Evolutionary conservation across 2,329 filamentous ascomycete species (phyloP).

Genomic region (Dothidotthia symphoricarpi): DNA sequence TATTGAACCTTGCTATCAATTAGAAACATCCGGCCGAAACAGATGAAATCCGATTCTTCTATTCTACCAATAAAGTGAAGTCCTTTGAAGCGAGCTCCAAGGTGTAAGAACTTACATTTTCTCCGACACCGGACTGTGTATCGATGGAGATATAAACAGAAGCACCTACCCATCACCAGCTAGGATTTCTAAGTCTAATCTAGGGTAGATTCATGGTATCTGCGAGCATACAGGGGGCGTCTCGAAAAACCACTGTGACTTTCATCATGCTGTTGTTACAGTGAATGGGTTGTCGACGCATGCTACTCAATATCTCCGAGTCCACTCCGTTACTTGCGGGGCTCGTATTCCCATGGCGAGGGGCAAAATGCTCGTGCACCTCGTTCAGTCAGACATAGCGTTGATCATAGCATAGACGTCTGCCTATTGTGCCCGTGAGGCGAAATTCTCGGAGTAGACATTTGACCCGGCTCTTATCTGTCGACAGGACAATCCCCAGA

Average conservation of each 20-base stretch:
- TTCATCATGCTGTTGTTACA: constrained; percentile 21
- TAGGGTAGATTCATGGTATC: constrained; percentile 7
- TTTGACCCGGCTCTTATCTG: constrained; percentile 8
- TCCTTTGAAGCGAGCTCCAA: too few species aligned
- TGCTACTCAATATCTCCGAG: background rate
- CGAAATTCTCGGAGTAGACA: constrained; percentile 22
- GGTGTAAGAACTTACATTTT: too few species aligned
- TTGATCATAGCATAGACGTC: constrained; percentile 4
- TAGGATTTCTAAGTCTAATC: constrained; percentile 6
- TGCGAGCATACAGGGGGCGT: constrained; percentile 26
- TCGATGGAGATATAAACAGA: too few species aligned
- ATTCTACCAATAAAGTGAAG: too few species aligned
- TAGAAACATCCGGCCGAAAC: too few species aligned
- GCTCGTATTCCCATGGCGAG: background rate
- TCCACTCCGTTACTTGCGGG: background rate
- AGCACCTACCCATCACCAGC: constrained; percentile 33
- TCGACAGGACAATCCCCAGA: constrained; percentile 17
- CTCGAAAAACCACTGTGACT: constrained; percentile 22
- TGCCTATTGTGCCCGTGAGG: constrained; percentile 21
- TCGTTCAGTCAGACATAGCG: background rate
- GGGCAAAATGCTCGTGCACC: background rate
- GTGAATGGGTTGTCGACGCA: constrained; percentile 15
- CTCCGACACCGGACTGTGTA: too few species aligned
- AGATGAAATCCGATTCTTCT: too few species aligned
- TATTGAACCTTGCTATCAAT: too few species aligned